phyloP scores from a whole-genome alignment of 139 green algal species.

The Chlamydomonas urium region DNA sequence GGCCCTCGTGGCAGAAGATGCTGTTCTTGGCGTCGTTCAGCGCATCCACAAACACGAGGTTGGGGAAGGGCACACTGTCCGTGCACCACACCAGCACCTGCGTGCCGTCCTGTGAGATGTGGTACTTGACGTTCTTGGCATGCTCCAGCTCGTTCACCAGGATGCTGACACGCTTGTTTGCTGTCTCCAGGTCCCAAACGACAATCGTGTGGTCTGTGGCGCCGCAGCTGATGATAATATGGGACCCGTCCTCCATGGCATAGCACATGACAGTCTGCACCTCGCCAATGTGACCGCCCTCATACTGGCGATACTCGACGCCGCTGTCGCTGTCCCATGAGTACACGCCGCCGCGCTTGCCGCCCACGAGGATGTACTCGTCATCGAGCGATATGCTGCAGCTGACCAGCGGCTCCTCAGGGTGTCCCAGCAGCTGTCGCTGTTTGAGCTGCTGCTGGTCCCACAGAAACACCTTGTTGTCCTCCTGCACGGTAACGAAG shows the following conservation, averaged over 20 bases:
- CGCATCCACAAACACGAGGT: slow-evolving; percentile 35
- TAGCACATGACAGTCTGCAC: slow-evolving; percentile 32
- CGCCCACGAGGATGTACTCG: slow-evolving; percentile 29
- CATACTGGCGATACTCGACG: slow-evolving; percentile 26
- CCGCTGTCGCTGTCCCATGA: slow-evolving; percentile 10
- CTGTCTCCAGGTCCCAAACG: slow-evolving; percentile 23
- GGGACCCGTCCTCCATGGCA: slow-evolving; percentile 27
- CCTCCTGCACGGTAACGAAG: slow-evolving; percentile 38
- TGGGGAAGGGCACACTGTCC: slow-evolving; percentile 36
- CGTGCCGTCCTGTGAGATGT: slow-evolving; percentile 35
- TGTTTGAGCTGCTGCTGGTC: slow-evolving; percentile 22
- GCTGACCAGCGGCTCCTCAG: slow-evolving; percentile 31
- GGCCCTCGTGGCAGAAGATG: slow-evolving; percentile 43
- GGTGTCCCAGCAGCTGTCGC: slow-evolving; percentile 24
- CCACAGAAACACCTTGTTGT: slow-evolving; percentile 17
- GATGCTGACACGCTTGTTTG: slow-evolving; percentile 12
- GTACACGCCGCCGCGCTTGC: slow-evolving; percentile 9
- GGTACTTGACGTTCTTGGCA: slow-evolving; percentile 46
- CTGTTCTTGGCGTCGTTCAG: slow-evolving; percentile 31
- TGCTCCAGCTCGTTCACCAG: slow-evolving; percentile 42
- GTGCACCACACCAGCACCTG: slow-evolving; percentile 40
- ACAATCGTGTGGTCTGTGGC: slow-evolving; percentile 42
- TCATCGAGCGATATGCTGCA: slow-evolving; percentile 34
- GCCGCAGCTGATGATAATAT: slow-evolving; percentile 37
- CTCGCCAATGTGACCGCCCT: slow-evolving; percentile 17